Percentiles rank a stretch among this genome's conserved stretches.
These are phyloP conservation scores for Coniochaeta hoffmannii DNA, from an alignment of 2,329 filamentous ascomycete species.

Conservation along the genomic window DNA sequence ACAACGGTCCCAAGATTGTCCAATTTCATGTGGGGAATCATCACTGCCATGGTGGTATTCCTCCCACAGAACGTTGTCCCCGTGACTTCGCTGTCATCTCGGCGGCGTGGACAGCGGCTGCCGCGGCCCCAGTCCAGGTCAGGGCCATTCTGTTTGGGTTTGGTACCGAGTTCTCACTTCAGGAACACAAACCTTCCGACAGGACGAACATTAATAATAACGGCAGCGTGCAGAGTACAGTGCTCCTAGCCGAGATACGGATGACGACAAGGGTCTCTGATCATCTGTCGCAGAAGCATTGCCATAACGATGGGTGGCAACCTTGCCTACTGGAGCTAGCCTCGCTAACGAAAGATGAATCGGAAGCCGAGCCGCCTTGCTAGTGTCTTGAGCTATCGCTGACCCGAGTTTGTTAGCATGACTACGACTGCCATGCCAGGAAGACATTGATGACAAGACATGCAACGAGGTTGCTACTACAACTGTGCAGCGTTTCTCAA, in stretches of 20 bases:
- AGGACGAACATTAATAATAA: too few relatives aligned
- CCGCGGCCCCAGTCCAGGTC: too few relatives aligned
- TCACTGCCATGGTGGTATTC: background rate
- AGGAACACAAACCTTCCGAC: too few relatives aligned
- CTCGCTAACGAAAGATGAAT: background rate
- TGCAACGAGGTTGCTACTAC: too few relatives aligned
- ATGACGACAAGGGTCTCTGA: background rate
- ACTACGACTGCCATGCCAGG: too few relatives aligned
- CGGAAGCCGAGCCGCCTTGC: background rate
- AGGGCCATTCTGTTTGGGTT: too few relatives aligned
- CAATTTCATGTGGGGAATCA: conserved; percentile 7
- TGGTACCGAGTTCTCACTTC: too few relatives aligned
- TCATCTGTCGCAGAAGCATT: background rate
- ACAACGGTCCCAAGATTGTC: conserved; percentile 7
- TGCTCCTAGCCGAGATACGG: background rate
- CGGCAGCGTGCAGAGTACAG: too few relatives aligned
- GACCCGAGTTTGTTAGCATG: too few relatives aligned
- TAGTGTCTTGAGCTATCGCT: background rate
- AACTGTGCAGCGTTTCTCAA: too few relatives aligned
- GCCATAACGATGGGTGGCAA: background rate
- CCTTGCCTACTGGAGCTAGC: background rate
- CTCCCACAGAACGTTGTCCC: background rate
- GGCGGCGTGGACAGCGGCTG: background rate
- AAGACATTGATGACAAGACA: too few relatives aligned
- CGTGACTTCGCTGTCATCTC: background rate